Percentiles rank a stretch among this genome's conserved stretches.
Conservation (phyloP, 768 basidiomycete genomes). For the Daedaleopsis nitida region DNA sequence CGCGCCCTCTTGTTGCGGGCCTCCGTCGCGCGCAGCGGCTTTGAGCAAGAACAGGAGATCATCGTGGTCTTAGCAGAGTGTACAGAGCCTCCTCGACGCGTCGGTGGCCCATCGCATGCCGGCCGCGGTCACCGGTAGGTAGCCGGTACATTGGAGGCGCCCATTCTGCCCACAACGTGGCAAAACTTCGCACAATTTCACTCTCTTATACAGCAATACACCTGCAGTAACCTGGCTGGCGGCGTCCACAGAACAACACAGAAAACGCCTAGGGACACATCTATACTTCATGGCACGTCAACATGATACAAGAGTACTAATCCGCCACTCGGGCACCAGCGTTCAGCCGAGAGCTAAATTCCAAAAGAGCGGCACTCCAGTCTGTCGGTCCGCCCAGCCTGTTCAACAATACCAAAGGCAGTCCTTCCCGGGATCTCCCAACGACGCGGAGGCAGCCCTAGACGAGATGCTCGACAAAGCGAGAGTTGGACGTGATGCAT, state of each 20-base stretch:
- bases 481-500: constrained; percentile 14
- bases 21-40: background rate
- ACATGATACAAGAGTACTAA: background rate
- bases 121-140: background rate
- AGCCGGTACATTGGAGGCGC: background rate
- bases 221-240: background rate
- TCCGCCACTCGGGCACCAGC: background rate
- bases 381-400: constrained; percentile 9
- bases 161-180: background rate
- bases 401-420: background rate
- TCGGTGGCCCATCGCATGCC: background rate
- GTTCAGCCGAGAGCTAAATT: background rate
- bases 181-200: background rate
- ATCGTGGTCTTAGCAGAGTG: background rate
- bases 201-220: background rate
- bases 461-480: constrained; percentile 17
- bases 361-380: constrained; percentile 3
- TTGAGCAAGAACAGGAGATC: background rate
- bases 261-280: background rate
- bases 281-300: background rate
- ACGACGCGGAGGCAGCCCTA: background rate
- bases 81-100: background rate
- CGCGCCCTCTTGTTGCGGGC: background rate
- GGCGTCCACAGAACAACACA: background rate
- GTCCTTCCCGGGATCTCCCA: background rate